These are phyloP conservation scores for Toxoplasma gondii DNA, from an alignment of 169 alveolate species.

Conservation along the genomic window DNA sequence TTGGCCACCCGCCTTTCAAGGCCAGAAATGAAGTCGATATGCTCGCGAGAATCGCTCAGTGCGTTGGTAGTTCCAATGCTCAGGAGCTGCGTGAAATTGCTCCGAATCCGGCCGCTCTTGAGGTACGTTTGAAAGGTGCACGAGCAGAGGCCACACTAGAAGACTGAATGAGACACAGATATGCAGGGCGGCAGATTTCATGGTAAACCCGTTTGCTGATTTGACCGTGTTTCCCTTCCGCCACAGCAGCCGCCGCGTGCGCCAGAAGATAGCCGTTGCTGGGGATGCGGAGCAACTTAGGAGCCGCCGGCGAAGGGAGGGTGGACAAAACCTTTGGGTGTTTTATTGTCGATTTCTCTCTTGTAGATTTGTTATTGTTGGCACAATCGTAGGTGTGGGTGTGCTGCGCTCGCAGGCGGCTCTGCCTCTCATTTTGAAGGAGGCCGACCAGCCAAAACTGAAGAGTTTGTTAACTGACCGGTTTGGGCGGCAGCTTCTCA, in stretches of 20 bases:
- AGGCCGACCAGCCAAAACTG: not conserved
- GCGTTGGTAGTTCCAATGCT: not conserved
- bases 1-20: not conserved
- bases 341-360: not conserved
- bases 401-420: not conserved
- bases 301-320: not conserved
- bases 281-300: not conserved
- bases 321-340: not conserved
- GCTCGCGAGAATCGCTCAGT: not conserved
- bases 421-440: not conserved
- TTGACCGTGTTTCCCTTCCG: not conserved
- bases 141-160: no score
- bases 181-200: not conserved
- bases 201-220: not conserved
- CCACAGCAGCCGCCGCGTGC: not conserved
- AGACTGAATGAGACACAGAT: not conserved
- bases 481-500: conserved; percentile 1
- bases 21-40: not conserved
- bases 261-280: not conserved
- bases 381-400: not conserved
- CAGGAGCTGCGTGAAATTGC: not conserved
- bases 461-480: not conserved
- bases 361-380: not conserved
- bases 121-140: not conserved
- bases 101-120: not conserved